phyloP scores from a whole-genome alignment of 202 grass and related monocot species.

The Cymbopogon flexuosus region DNA sequence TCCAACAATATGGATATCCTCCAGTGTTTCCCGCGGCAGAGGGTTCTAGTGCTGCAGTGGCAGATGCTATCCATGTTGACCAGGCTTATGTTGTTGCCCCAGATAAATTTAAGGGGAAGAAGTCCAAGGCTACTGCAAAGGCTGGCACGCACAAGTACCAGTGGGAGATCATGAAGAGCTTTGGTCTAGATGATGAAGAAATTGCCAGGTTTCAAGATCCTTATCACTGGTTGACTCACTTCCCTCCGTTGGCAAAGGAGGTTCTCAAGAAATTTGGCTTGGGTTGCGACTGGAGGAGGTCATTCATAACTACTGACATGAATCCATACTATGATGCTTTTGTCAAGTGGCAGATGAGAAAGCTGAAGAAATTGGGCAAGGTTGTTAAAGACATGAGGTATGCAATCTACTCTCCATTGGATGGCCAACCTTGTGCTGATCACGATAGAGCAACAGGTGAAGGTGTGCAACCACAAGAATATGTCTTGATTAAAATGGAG shows the following conservation, averaged over 20 bases:
- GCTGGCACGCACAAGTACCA: constrained; percentile 60
- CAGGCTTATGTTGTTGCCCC: constrained; percentile 1
- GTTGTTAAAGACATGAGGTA: constrained; percentile 82
- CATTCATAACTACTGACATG: constrained; percentile 80
- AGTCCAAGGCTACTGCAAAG: constrained; percentile 73
- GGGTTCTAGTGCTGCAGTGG: not conserved
- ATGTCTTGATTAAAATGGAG: constrained; percentile 87
- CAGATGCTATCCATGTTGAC: constrained; percentile 20
- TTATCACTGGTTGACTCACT: constrained; percentile 66
- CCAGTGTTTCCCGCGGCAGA: constrained; percentile 25
- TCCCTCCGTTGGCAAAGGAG: constrained; percentile 64
- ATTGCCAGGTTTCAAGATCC: constrained; percentile 82
- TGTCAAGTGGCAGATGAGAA: constrained; percentile 91
- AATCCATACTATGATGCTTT: constrained; percentile 87
- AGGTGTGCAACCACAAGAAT: constrained; percentile 79
- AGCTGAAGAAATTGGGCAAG: constrained; percentile 68
- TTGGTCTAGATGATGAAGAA: constrained; percentile 47
- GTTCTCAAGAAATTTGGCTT: constrained; percentile 70
- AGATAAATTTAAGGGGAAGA: constrained; percentile 36
- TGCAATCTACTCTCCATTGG: constrained; percentile 75
- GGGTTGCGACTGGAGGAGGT: constrained; percentile 80
- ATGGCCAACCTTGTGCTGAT: constrained; percentile 94
- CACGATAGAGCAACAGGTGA: constrained; percentile 72
- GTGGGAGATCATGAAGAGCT: constrained; percentile 82
- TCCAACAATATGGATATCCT: constrained; percentile 57